Evolutionary conservation across 441 rosid species (phyloP), one percentile per base, ranked within the genome.

Genomic region (Lepidium campestre): DNA sequence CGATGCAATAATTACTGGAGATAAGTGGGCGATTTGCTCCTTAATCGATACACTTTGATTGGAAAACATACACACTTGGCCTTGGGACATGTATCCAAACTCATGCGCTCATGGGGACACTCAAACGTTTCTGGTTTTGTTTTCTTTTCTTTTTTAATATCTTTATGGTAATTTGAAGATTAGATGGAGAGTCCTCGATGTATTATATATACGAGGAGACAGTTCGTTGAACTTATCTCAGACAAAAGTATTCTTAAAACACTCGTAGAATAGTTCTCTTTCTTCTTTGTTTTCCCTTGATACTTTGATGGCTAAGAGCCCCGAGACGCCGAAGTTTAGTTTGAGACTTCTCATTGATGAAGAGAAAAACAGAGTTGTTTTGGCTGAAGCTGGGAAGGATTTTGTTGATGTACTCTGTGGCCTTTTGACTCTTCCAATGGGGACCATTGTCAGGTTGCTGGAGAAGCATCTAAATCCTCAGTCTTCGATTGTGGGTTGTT

Each of bases 391-490:
- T 20, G 35, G 60, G 4, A 68, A 39, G 35, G 77, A 67, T 22
- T 67, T 73, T 37, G 73, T 49, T 29, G 69, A 73, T 15, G 34
- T 55, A 8, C 69, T 68, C 6, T 57, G 44, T 35, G 41, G 70
- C 25, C 58, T 74, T 18, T 23, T 74, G 41, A 55, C 70, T 20
- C 70, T 74, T 2, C 70, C 74, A 0, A 55, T 74, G 70, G 70
- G 77, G 4, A 68, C 70, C 17, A 74, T 68, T 25, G 62, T 69
- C 32, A 63, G 71, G 48, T 27, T 74, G 49, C 49, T 68, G 1
- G 62, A 69, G 31, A 62, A 63, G 46, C 62, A 59, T 50, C 42
- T 17, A 15, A 54, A 40, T 15, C 35, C 50, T 0, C 49, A 60
- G 57, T 11, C 48, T 13, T 19, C 52, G 2, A 10, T 46, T 9